Evolutionary conservation across 805 yeast species (phyloP).

Genomic region (Blastobotrys attinorum): DNA sequence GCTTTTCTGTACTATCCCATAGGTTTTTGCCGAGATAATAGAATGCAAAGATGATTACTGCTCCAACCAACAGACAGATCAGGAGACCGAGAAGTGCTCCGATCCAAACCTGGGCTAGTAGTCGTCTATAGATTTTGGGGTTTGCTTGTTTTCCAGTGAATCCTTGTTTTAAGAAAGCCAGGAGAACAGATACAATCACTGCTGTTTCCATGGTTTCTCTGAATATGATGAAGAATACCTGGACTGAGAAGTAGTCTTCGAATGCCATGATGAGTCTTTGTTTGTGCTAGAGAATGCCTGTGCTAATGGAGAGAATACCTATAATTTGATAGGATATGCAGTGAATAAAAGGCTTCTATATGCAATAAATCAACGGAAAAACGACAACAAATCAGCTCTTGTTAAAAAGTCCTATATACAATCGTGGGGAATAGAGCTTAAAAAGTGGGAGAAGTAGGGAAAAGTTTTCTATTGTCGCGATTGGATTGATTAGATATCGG

Average conservation of each 20-base stretch:
- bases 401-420: too few species aligned
- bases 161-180: conserved; percentile 81
- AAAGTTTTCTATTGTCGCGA: neutral
- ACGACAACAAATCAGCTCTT: too few species aligned
- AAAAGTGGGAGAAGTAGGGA: neutral
- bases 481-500: neutral
- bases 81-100: conserved; percentile 71
- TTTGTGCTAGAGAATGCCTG: too few species aligned
- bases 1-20: conserved; percentile 81
- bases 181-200: conserved; percentile 73
- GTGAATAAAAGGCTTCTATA: too few species aligned
- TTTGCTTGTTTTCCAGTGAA: conserved; percentile 28
- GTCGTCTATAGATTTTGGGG: conserved; percentile 31
- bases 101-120: conserved; percentile 67
- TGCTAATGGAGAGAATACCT: too few species aligned
- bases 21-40: conserved; percentile 73
- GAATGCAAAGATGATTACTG: conserved; percentile 58
- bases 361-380: too few species aligned
- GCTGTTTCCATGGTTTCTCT: conserved; percentile 88
- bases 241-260: conserved; percentile 46
- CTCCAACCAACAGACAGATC: conserved; percentile 66
- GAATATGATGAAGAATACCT: conserved; percentile 81
- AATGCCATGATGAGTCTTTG: conserved; percentile 9
- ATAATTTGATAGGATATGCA: too few species aligned
- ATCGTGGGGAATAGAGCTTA: too few species aligned